Conservation (phyloP, 1,284 basidiomycete species). For the Coriolopsis trogii region DNA sequence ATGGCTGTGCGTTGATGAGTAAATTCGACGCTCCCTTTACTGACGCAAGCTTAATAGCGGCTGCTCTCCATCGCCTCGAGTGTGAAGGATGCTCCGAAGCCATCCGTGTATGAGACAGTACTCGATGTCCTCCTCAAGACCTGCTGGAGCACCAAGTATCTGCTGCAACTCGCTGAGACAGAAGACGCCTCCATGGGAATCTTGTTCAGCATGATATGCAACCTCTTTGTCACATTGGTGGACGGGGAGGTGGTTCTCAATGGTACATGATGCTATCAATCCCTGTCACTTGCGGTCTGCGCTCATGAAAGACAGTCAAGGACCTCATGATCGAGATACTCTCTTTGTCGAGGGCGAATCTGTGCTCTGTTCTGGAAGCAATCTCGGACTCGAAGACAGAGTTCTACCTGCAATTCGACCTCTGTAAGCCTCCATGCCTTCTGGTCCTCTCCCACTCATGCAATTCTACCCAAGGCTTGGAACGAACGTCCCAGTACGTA, state of each 20-base stretch:
- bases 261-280: constrained; percentile 5
- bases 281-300: background rate
- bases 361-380: constrained; percentile 12
- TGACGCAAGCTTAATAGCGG: background rate
- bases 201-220: constrained; percentile 8
- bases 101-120: background rate
- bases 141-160: constrained; percentile 22
- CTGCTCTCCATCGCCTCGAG: background rate
- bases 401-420: constrained; percentile 21
- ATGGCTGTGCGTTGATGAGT: constrained; percentile 13
- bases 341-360: constrained; percentile 14
- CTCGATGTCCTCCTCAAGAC: constrained; percentile 20
- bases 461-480: background rate
- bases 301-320: constrained; percentile 37
- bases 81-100: background rate
- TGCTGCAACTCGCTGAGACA: constrained; percentile 10
- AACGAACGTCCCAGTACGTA: constrained; percentile 1
- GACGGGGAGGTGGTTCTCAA: constrained; percentile 7
- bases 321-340: constrained; percentile 45
- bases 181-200: background rate
- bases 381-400: constrained; percentile 14
- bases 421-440: constrained; percentile 20
- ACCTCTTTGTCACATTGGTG: constrained; percentile 20
- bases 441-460: background rate
- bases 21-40: too few relatives aligned